Evolutionary conservation across 331 rosid genomes (phyloP).

Genomic region (Quercus tomentella): DNA sequence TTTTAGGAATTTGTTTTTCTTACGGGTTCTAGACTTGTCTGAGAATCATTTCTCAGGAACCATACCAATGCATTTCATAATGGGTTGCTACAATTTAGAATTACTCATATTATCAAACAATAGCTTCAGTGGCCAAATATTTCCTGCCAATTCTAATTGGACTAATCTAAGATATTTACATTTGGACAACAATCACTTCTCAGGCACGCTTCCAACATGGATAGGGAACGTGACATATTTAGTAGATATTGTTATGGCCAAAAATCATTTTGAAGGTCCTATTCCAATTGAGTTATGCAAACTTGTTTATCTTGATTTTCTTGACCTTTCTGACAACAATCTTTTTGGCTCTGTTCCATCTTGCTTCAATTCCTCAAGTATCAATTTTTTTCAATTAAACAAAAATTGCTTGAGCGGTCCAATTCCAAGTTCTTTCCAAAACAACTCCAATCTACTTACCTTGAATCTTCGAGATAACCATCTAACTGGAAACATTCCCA

Average conservation of each 20-base stretch:
- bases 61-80: no score
- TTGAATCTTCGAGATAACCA: not conserved
- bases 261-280: no score
- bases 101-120: not conserved
- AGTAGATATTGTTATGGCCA: no score
- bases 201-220: not conserved
- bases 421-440: not conserved
- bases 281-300: no score
- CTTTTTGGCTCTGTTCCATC: no score
- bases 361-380: not conserved
- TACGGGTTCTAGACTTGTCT: no score
- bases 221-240: fast-evolving
- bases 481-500: slow-evolving; percentile 9
- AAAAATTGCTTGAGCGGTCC: not conserved
- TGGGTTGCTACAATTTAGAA: no score
- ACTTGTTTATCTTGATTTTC: fast-evolving
- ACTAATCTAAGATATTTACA: not conserved
- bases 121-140: not conserved
- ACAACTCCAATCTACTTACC: not conserved
- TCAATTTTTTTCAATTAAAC: not conserved
- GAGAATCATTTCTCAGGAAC: no score
- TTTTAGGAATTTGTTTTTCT: no score
- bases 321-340: no score
- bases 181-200: slow-evolving; percentile 14
- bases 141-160: not conserved